Conservation (phyloP, 129 eudicot species). For the Escallonia rubra region DNA sequence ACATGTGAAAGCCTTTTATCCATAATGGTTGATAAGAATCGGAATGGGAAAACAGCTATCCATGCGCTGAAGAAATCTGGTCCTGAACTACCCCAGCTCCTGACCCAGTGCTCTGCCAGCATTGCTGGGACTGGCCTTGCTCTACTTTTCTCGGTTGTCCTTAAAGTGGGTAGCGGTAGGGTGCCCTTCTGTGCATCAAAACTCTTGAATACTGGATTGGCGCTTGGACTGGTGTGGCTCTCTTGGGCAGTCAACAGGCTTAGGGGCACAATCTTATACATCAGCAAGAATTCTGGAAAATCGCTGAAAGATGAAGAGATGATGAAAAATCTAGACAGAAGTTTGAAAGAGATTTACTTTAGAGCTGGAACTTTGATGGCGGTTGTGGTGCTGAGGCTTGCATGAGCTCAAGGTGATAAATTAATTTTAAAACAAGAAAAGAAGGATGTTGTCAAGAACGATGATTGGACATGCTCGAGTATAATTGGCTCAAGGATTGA, state of each 20-base stretch:
- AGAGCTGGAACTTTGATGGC: constrained; percentile 68
- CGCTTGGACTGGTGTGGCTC: constrained; percentile 88
- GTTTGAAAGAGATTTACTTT: constrained; percentile 57
- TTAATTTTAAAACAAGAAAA: no score
- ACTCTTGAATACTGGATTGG: constrained; percentile 63
- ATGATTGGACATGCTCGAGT: no score
- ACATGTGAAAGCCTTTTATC: constrained; percentile 84
- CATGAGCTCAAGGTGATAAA: constrained; percentile 19
- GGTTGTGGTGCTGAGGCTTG: constrained; percentile 59
- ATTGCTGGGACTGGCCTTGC: constrained; percentile 96
- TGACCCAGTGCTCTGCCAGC: constrained; percentile 87
- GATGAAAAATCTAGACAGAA: constrained; percentile 49
- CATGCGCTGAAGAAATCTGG: constrained; percentile 62
- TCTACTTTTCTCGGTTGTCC: constrained; percentile 57
- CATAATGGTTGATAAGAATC: constrained; percentile 55
- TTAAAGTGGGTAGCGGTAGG: constrained; percentile 47
- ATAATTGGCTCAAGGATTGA: no score
- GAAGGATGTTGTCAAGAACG: neutral
- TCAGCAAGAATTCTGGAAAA: constrained; percentile 49
- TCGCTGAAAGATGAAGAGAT: constrained; percentile 55
- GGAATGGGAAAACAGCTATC: constrained; percentile 34
- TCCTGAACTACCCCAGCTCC: constrained; percentile 58
- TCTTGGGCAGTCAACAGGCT: constrained; percentile 71
- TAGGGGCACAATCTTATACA: constrained; percentile 61
- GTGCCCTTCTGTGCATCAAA: constrained; percentile 62